phyloP scores from a whole-genome alignment of 225 moss, liverwort and hornwort genomes.

The Lunularia cruciata region DNA sequence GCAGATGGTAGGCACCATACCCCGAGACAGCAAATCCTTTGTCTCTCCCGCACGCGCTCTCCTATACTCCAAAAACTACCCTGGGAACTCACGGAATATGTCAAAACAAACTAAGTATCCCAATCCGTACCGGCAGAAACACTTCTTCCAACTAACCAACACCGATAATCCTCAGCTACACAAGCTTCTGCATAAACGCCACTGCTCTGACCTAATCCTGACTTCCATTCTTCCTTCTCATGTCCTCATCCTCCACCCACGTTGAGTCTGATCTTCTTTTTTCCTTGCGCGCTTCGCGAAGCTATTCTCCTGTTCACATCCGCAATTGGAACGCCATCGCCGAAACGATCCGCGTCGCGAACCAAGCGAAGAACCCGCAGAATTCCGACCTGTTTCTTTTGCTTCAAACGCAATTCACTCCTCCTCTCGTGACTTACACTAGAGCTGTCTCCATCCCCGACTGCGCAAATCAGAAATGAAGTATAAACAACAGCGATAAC shows the following conservation, averaged over 20 bases:
- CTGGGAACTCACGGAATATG: background rate
- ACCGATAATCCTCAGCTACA: background rate
- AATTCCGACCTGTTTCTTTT: background rate
- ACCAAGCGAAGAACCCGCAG: background rate
- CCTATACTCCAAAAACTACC: background rate
- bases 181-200: background rate
- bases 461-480: too few relatives aligned
- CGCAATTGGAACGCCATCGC: conserved; percentile 2
- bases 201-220: conserved; percentile 26
- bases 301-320: background rate
- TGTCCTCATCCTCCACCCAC: background rate
- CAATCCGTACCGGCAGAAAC: background rate
- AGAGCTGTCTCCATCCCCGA: too few relatives aligned
- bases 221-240: conserved; percentile 13
- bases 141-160: background rate
- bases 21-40: background rate
- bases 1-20: background rate
- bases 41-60: background rate
- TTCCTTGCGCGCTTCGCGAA: background rate
- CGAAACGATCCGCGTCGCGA: background rate
- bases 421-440: background rate
- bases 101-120: background rate
- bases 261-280: background rate
- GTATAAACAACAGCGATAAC: too few relatives aligned
- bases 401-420: background rate